These are phyloP conservation scores for Mortierella polycephala DNA, from an alignment of 371 early-diverging fungal genomes.

Conservation along the genomic window DNA sequence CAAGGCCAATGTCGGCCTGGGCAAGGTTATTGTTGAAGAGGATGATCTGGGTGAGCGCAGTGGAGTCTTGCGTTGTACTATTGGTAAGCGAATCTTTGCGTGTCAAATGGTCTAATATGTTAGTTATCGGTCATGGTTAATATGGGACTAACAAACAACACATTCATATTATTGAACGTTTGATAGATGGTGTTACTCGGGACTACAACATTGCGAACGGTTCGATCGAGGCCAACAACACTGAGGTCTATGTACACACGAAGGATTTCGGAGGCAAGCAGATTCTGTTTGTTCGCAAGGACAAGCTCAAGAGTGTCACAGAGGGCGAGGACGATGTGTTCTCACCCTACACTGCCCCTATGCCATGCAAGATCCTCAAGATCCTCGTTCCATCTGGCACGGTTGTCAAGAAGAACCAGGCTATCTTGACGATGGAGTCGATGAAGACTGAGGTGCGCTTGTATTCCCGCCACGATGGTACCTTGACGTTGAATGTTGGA, in stretches of 20 bases:
- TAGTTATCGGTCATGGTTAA: too few species aligned
- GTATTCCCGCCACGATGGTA: slow-evolving; percentile 70
- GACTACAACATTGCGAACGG: slow-evolving; percentile 67
- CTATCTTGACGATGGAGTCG: slow-evolving; percentile 76
- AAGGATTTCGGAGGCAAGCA: slow-evolving; percentile 64
- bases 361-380: slow-evolving; percentile 79
- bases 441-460: slow-evolving; percentile 84
- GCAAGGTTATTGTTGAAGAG: slow-evolving; percentile 43
- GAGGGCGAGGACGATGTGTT: slow-evolving; percentile 59
- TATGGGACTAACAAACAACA: too few species aligned
- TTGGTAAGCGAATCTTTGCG: slow-evolving; percentile 44
- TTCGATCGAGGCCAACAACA: slow-evolving; percentile 59
- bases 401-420: slow-evolving; percentile 67
- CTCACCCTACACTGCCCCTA: slow-evolving; percentile 78
- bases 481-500: slow-evolving; percentile 68
- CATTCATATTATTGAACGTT: not conserved
- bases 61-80: slow-evolving; percentile 61
- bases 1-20: slow-evolving; percentile 43
- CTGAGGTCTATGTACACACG: slow-evolving; percentile 65
- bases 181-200: slow-evolving; percentile 62
- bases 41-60: slow-evolving; percentile 50
- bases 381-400: slow-evolving; percentile 66
- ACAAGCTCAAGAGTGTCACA: slow-evolving; percentile 60
- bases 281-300: slow-evolving; percentile 59
- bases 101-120: too few species aligned